Evolutionary conservation across 2,329 filamentous ascomycete species (phyloP).

Genomic region (Aspergillus viridinutans): DNA sequence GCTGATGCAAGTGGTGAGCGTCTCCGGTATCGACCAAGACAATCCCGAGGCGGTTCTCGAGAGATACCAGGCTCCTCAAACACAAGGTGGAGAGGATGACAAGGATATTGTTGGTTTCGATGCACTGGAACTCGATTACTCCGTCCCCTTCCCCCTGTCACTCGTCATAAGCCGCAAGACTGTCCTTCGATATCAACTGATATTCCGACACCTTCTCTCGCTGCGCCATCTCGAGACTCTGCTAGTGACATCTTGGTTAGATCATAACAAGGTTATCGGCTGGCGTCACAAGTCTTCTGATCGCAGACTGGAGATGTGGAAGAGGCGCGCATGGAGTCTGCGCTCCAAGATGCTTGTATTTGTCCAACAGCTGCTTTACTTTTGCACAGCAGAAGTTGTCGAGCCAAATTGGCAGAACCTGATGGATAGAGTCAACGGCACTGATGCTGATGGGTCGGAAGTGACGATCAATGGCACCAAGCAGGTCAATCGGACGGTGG

Average conservation of each 20-base stretch:
- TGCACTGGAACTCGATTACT: conserved; percentile 88
- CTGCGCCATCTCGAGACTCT: conserved; percentile 85
- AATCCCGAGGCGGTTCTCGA: conserved; percentile 59
- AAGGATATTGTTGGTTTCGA: conserved; percentile 88
- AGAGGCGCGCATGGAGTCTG: conserved; percentile 85
- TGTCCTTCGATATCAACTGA: conserved; percentile 90
- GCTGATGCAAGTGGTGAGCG: conserved; percentile 92
- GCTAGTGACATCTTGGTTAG: conserved; percentile 82
- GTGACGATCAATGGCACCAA: conserved; percentile 36
- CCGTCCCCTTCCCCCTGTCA: conserved; percentile 90
- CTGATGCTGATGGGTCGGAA: conserved; percentile 42
- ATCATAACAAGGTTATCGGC: conserved; percentile 72
- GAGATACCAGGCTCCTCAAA: conserved; percentile 67
- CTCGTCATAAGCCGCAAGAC: conserved; percentile 95
- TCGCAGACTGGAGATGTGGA: conserved; percentile 79
- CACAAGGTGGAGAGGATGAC: conserved; percentile 63
- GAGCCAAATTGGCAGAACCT: conserved; percentile 95
- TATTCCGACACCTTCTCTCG: conserved; percentile 90
- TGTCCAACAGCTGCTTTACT: conserved; percentile 93
- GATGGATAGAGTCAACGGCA: conserved; percentile 74
- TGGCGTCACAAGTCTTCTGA: conserved; percentile 80
- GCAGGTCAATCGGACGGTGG: conserved; percentile 72
- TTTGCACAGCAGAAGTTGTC: conserved; percentile 94
- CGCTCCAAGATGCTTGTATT: conserved; percentile 94
- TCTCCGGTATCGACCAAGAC: conserved; percentile 90